Percentiles rank a stretch among this genome's conserved stretches.
Evolutionary conservation across 2,329 filamentous ascomycete genomes (phyloP).

Genomic region (Cladorrhinum sp.): DNA sequence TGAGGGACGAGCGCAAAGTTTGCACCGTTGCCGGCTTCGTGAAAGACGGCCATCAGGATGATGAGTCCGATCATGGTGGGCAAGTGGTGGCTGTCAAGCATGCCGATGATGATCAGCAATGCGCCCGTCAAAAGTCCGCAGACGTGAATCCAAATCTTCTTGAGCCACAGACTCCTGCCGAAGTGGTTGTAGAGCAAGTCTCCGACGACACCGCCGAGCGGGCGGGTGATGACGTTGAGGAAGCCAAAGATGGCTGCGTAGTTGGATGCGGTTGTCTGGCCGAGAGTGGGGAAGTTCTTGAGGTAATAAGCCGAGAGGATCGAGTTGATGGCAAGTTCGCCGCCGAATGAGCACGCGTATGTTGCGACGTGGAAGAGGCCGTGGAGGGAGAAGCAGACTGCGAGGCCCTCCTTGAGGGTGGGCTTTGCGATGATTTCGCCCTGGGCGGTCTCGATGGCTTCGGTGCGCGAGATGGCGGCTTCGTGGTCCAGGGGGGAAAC

Average conservation of each 20-base stretch:
- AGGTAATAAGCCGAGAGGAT: constrained; percentile 58
- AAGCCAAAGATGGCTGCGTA: constrained; percentile 73
- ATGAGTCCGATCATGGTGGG: constrained; percentile 73
- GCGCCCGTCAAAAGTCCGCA: constrained; percentile 62
- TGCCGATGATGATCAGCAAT: constrained; percentile 59
- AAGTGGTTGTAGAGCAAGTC: constrained; percentile 47
- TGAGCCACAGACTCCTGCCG: constrained; percentile 38
- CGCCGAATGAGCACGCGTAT: constrained; percentile 62
- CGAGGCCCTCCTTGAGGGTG: constrained; percentile 45
- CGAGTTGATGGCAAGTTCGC: constrained; percentile 61
- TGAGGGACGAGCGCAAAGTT: constrained; percentile 86
- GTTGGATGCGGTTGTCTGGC: constrained; percentile 56
- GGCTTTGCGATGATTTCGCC: constrained; percentile 56
- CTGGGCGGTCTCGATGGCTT: constrained; percentile 44
- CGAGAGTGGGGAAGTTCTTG: constrained; percentile 55
- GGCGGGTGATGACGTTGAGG: constrained; percentile 65
- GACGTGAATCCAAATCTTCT: constrained; percentile 58
- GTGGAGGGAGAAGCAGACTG: constrained; percentile 50
- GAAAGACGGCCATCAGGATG: constrained; percentile 73
- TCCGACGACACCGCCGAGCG: constrained; percentile 59
- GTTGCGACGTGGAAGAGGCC: constrained; percentile 53
- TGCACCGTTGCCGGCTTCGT: constrained; percentile 80
- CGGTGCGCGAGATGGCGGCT: constrained; percentile 39
- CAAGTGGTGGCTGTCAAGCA: constrained; percentile 57
- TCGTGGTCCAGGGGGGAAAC: constrained; percentile 39